Conservation (phyloP, 1,284 basidiomycete species). For the Malassezia japonica region DNA sequence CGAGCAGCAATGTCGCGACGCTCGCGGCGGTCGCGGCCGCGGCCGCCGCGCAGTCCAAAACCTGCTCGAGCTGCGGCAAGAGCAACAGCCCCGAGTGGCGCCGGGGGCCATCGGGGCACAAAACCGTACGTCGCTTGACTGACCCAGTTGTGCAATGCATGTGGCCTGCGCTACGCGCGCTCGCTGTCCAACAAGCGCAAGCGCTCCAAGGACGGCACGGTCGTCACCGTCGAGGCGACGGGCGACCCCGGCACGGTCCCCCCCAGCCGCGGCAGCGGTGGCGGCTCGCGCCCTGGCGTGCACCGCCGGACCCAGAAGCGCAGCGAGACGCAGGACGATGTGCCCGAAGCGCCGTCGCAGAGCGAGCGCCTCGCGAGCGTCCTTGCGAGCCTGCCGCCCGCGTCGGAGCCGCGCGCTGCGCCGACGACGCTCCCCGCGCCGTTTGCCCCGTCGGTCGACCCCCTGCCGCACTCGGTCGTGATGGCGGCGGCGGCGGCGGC, state of each 20-base stretch:
- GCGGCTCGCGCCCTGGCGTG: slow-evolving; percentile 30
- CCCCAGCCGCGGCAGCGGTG: slow-evolving; percentile 33
- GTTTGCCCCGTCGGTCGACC: neutral
- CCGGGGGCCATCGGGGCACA: slow-evolving; percentile 53
- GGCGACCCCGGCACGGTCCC: slow-evolving; percentile 32
- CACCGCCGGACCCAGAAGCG: slow-evolving; percentile 30
- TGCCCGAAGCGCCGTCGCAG: neutral
- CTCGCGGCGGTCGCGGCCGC: slow-evolving; percentile 17
- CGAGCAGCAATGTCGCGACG: slow-evolving; percentile 13
- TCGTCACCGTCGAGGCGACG: slow-evolving; percentile 29
- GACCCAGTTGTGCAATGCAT: slow-evolving; percentile 39
- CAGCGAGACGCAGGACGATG: slow-evolving; percentile 18
- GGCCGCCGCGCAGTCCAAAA: slow-evolving; percentile 22
- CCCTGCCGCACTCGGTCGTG: neutral
- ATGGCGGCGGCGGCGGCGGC: slow-evolving; percentile 1
- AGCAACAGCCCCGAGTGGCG: slow-evolving; percentile 83
- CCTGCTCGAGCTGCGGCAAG: slow-evolving; percentile 47
- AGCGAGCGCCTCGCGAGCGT: neutral
- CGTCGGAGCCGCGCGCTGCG: neutral
- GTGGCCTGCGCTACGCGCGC: slow-evolving; percentile 43
- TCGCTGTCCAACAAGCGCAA: slow-evolving; percentile 34
- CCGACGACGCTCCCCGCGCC: neutral
- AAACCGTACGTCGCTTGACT: slow-evolving; percentile 20
- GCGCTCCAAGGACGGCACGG: slow-evolving; percentile 30
- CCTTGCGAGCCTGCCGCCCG: neutral